Percentiles rank a stretch among this genome's conserved stretches.
Evolutionary conservation across 2,329 filamentous ascomycete species (phyloP).

Genomic region (Cucurbitaria berberidis): DNA sequence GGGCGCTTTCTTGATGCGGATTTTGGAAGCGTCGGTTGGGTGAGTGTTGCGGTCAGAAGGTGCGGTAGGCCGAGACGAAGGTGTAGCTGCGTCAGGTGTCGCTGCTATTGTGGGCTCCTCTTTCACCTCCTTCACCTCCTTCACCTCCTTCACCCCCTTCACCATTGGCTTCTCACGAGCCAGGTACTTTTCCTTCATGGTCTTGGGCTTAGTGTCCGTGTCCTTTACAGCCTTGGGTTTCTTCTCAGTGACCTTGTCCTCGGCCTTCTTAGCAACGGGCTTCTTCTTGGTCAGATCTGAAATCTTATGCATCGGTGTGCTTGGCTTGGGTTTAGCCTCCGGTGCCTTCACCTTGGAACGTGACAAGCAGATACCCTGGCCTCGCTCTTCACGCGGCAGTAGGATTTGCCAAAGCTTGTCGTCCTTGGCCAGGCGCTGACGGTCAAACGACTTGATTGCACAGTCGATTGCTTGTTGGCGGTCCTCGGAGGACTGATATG

Average conservation of each 20-base stretch:
- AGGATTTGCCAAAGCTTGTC: constrained; percentile 69
- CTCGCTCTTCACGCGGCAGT: constrained; percentile 65
- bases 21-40: constrained; percentile 33
- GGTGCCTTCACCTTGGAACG: constrained; percentile 60
- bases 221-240: constrained; percentile 21
- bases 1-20: constrained; percentile 37
- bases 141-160: constrained; percentile 24
- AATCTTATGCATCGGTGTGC: constrained; percentile 44
- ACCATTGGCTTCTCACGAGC: constrained; percentile 25
- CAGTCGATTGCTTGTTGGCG: constrained; percentile 66
- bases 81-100: constrained; percentile 19
- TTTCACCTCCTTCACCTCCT: constrained; percentile 27
- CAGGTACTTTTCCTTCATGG: constrained; percentile 33
- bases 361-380: constrained; percentile 67
- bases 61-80: constrained; percentile 26
- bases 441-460: constrained; percentile 68
- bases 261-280: constrained; percentile 50
- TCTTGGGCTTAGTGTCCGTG: constrained; percentile 26
- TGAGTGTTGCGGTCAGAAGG: constrained; percentile 27
- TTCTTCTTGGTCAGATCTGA: constrained; percentile 54
- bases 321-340: constrained; percentile 44
- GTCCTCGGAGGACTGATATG: constrained; percentile 62
- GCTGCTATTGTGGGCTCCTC: constrained; percentile 28
- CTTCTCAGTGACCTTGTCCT: constrained; percentile 49
- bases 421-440: constrained; percentile 63